Evolutionary conservation across 192 early-diverging fungal species (phyloP).

Genomic region (Rhizophagus sp.): DNA sequence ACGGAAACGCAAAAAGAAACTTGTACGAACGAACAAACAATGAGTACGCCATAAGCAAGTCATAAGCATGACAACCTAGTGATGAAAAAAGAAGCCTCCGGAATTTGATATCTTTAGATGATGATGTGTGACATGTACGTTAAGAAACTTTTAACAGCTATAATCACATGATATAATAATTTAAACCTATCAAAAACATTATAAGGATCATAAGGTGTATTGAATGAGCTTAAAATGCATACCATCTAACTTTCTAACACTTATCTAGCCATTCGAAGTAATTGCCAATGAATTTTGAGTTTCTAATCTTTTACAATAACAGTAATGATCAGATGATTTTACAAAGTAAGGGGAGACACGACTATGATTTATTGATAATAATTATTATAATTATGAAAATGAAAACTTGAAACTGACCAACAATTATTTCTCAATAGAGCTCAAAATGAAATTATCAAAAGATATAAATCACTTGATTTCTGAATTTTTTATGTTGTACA

Average conservation of each 20-base stretch:
- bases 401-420: not conserved
- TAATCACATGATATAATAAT: not conserved
- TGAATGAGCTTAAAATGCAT: not conserved
- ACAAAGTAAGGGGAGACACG: not conserved
- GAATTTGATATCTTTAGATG: slow-evolving; percentile 13
- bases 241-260: not conserved
- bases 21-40: slow-evolving; percentile 24
- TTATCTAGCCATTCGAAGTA: not conserved
- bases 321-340: not conserved
- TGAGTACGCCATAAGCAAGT: slow-evolving; percentile 22
- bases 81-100: slow-evolving; percentile 16
- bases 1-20: slow-evolving; percentile 24
- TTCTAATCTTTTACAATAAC: not conserved
- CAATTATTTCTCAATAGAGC: not conserved
- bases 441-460: not conserved
- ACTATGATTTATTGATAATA: not conserved
- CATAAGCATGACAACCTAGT: slow-evolving; percentile 24
- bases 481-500: not conserved
- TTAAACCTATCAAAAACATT: too few relatives aligned
- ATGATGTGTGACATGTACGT: slow-evolving; percentile 21
- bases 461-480: not conserved
- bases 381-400: not conserved
- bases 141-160: not conserved
- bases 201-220: not conserved
- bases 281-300: not conserved